Conservation (phyloP, 768 basidiomycete genomes). For the Leccinum imitatum region DNA sequence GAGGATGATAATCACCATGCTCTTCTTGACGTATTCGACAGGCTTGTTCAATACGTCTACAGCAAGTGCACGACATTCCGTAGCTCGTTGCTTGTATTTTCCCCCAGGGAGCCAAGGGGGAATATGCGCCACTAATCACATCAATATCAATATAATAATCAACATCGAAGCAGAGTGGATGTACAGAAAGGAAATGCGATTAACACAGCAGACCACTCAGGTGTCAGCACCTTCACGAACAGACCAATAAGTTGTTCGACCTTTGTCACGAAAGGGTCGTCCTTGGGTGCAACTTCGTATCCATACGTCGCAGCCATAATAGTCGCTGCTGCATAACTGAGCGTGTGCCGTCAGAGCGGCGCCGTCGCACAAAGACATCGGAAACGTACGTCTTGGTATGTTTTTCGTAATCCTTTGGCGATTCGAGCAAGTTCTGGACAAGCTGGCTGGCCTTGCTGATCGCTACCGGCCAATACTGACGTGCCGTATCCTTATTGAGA, state of each 20-base stretch:
- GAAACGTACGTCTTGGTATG: slow-evolving; percentile 27
- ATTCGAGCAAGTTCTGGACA: slow-evolving; percentile 20
- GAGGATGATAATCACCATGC: slow-evolving; percentile 18
- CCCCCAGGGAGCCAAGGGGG: slow-evolving; percentile 37
- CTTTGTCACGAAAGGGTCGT: slow-evolving; percentile 29
- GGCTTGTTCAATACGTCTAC: slow-evolving; percentile 22
- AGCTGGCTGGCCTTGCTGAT: slow-evolving; percentile 24
- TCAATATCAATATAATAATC: not conserved
- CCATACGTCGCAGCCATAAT: slow-evolving; percentile 29
- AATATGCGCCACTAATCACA: slow-evolving; percentile 22
- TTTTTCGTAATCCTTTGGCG: slow-evolving; percentile 12
- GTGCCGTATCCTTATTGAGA: slow-evolving; percentile 17
- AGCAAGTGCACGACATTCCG: slow-evolving; percentile 22
- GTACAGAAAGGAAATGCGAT: slow-evolving; percentile 28
- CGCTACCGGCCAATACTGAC: slow-evolving; percentile 15
- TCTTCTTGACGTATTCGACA: slow-evolving; percentile 20
- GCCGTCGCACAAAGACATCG: not conserved
- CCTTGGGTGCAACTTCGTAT: slow-evolving; percentile 21
- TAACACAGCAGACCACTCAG: slow-evolving; percentile 21
- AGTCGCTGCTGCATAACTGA: slow-evolving; percentile 23
- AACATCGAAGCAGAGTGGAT: not conserved
- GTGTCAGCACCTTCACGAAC: slow-evolving; percentile 12
- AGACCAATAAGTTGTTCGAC: slow-evolving; percentile 11
- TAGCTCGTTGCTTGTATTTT: slow-evolving; percentile 18
- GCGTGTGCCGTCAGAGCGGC: not conserved